Evolutionary conservation across 805 yeast species (phyloP).

Genomic region (Metschnikowia orientalis): DNA sequence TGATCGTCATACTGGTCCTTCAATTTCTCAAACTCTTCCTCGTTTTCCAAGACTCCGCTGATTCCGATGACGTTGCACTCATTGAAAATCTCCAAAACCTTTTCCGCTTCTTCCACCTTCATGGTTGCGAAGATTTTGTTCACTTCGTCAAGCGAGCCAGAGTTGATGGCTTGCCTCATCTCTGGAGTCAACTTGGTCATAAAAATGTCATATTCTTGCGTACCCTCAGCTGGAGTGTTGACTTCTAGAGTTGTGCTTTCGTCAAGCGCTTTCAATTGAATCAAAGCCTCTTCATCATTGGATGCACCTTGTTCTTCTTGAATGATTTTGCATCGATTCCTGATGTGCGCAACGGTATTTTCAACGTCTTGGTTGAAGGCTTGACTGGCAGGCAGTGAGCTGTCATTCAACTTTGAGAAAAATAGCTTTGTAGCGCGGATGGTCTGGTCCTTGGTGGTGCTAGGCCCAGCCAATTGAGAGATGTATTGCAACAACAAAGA

Average conservation of each 20-base stretch:
- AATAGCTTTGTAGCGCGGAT: slow-evolving; percentile 56
- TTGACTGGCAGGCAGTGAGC: slow-evolving; percentile 53
- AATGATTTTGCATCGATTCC: slow-evolving; percentile 66
- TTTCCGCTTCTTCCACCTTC: slow-evolving; percentile 76
- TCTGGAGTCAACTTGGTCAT: slow-evolving; percentile 46
- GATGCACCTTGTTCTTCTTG: slow-evolving; percentile 42
- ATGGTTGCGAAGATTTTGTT: slow-evolving; percentile 75
- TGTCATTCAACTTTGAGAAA: slow-evolving; percentile 55
- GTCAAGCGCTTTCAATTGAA: slow-evolving; percentile 85
- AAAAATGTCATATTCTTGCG: slow-evolving; percentile 55
- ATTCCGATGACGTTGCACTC: slow-evolving; percentile 82
- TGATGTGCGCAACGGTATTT: slow-evolving; percentile 71
- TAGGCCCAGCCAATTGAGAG: slow-evolving; percentile 39
- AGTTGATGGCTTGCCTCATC: slow-evolving; percentile 73
- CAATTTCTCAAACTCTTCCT: slow-evolving; percentile 56
- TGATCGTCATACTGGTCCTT: slow-evolving; percentile 44
- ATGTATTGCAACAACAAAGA: slow-evolving; percentile 76
- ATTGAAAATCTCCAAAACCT: slow-evolving; percentile 65
- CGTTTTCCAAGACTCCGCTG: slow-evolving; percentile 70
- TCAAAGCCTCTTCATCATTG: slow-evolving; percentile 62
- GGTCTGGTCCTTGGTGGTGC: slow-evolving; percentile 25
- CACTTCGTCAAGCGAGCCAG: slow-evolving; percentile 69
- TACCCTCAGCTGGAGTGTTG: slow-evolving; percentile 57
- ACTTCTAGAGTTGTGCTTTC: slow-evolving; percentile 74
- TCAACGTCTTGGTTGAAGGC: slow-evolving; percentile 74